phyloP scores from a whole-genome alignment of 441 rosid species.

The Geranium incanum region DNA sequence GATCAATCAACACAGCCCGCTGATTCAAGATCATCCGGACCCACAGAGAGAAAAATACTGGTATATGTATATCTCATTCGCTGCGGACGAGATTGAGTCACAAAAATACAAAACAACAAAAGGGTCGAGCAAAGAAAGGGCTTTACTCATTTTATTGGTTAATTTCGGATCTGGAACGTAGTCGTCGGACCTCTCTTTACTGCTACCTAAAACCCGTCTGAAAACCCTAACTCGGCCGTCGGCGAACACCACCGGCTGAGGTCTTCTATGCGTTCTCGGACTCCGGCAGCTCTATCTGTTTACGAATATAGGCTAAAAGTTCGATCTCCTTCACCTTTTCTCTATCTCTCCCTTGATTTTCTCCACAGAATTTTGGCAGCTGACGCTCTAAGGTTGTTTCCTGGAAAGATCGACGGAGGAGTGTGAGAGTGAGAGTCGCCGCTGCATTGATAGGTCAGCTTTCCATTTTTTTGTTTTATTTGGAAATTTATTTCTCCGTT shows the following conservation, averaged over 20 bases:
- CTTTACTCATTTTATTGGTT: not conserved
- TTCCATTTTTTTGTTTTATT: not conserved
- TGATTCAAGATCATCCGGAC: not conserved
- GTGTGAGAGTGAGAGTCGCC: not conserved
- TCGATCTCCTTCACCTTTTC: not conserved
- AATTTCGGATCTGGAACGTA: conserved; percentile 22
- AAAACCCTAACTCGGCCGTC: conserved; percentile 20
- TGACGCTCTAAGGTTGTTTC: not conserved
- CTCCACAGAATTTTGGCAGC: not conserved
- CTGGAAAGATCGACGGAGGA: not conserved
- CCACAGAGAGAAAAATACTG: not conserved
- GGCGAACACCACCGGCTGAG: conserved; percentile 6
- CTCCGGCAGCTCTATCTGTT: not conserved
- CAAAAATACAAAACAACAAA: not conserved
- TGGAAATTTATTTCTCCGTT: not conserved
- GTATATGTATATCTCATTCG: not conserved
- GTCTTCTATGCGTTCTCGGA: not conserved
- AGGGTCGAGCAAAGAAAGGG: not conserved
- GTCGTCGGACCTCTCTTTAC: conserved; percentile 17
- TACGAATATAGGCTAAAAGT: not conserved
- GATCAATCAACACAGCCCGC: not conserved
- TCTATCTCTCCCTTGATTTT: not conserved
- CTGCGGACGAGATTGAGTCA: not conserved
- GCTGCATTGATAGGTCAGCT: not conserved
- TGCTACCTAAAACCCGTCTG: conserved; percentile 16